Evolutionary conservation across 805 yeast species (phyloP), one percentile per base, ranked within the genome.

Genomic region (Yamadazyma ubonensis): DNA sequence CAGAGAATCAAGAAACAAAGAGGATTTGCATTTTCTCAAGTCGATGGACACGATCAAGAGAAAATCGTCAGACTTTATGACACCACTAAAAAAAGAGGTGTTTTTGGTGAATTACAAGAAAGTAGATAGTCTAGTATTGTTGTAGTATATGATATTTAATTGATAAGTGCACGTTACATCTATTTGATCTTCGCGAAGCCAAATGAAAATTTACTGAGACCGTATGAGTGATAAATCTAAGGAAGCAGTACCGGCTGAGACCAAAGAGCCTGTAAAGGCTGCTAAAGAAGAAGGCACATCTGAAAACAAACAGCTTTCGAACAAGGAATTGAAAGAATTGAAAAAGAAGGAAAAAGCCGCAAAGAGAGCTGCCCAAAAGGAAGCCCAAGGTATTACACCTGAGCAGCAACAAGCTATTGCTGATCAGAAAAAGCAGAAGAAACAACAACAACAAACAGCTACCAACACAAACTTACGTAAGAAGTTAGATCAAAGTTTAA

Each of bases 1-100:
- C 96, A 91, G 62, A 78, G 99, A 62, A 91, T 93, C 86, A 86
- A 95, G 59, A 93, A 93, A 57, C 99, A 93, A 65, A 81, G 98
- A 65, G 99, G 99, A 5, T 93, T 87, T 71, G 99, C 99, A 1
- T 93, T 93, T 55, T 89, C 97, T 5, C 98, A 93, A 62, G 89
- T 86, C 33, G 96, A 88, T 48, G 66, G 66, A 41, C 96, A 86
- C 58, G 95, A 95, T 26, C 96, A 90, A 65, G 96, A 89, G 50
- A 81, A 82, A 56, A 78, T 93, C 45, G 83, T 93, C 35, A 77
- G 98, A 54, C 87, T 95, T 70, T 93, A 93, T 55, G 99, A 93
- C 61, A 91, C 98, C 3, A 91, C 97, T 0, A 83, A 84, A 62
- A 73, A 78, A 53, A 76, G 90, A 62, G 90, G 90, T 15, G 75